Evolutionary conservation across 1,284 basidiomycete species (phyloP), one percentile per base, ranked within the genome.

Genomic region (Peniophora sp.): DNA sequence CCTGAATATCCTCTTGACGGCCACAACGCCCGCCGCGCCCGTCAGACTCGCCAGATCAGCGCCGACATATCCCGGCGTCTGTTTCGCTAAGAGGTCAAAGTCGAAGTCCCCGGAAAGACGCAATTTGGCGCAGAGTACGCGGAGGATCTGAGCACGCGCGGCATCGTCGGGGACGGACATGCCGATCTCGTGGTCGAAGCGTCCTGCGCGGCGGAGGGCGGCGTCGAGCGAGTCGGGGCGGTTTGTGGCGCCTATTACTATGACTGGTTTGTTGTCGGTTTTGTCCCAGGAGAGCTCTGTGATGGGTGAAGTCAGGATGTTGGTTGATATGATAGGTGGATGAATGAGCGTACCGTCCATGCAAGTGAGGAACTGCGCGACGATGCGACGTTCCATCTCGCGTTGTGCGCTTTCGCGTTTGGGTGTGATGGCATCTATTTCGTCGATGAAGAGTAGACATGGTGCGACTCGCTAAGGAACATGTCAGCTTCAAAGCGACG

Each of bases 361-460:
- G 68, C 94, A 98, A 0, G 96, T 99, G 48, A 98, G 70, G 50
- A 98, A 89, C 67, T 99, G 96, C 0, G 94, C 96, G 8, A 99
- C 96, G 53, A 99, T 98, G 8, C 96, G 78, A 41, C 95, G 74
- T 62, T 99, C 96, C 96, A 98, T 99, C 71, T 99, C 96, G 54
- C 96, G 73, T 62, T 96, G 93, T 0, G 96, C 96, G 56, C 90
- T 98, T 70, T 98, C 96, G 54, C 96, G 76, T 69, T 99, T 99
- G 0, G 93, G 93, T 1, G 95, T 98, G 58, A 99, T 97, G 5
- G 96, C 93, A 62, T 99, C 96, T 34, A 99, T 97, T 66, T 98
- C 96, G 66, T 99, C 96, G 47, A 97, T 90, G 69, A 97, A 97
- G 3, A 97, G 68, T 2, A 97, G 71, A 60, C 92, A 95, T 0